These are phyloP conservation scores for Thuidium tamariscinum DNA, from an alignment of 225 moss, liverwort and hornwort species.

Conservation along the genomic window DNA sequence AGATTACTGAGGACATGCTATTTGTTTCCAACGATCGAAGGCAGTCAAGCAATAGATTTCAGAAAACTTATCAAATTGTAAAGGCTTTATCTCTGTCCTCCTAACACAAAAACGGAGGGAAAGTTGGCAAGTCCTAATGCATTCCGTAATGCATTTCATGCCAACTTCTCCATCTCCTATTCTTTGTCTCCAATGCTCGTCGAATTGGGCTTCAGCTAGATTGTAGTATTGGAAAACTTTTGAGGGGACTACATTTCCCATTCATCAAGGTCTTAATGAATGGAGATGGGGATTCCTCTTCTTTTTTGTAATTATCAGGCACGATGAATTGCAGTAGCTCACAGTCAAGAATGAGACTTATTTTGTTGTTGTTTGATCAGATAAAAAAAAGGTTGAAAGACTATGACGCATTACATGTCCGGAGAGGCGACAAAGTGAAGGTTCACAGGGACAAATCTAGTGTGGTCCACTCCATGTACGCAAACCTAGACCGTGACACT, in stretches of 20 bases:
- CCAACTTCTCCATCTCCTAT: neutral
- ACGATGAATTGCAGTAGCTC: neutral
- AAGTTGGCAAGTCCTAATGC: neutral
- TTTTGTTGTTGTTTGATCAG: neutral
- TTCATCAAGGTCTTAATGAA: neutral
- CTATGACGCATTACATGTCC: conserved; percentile 50
- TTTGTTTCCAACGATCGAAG: neutral
- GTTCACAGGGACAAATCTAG: conserved; percentile 20
- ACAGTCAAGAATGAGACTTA: neutral
- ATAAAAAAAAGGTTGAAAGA: conserved; percentile 23
- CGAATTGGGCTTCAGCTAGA: neutral
- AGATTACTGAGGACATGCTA: neutral
- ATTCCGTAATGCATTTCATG: no score
- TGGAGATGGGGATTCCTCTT: neutral
- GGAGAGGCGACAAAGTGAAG: conserved; percentile 42
- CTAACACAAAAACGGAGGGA: neutral
- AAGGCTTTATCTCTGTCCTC: neutral
- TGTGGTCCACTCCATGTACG: conserved; percentile 19
- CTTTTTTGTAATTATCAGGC: neutral
- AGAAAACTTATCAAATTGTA: neutral
- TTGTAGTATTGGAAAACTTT: neutral
- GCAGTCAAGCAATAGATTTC: neutral
- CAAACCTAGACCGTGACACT: conserved; percentile 36
- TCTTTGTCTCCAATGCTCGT: neutral
- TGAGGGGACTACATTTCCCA: no score